Evolutionary conservation across 2,329 filamentous ascomycete genomes (phyloP).

Genomic region (Cladophialophora yegresii): DNA sequence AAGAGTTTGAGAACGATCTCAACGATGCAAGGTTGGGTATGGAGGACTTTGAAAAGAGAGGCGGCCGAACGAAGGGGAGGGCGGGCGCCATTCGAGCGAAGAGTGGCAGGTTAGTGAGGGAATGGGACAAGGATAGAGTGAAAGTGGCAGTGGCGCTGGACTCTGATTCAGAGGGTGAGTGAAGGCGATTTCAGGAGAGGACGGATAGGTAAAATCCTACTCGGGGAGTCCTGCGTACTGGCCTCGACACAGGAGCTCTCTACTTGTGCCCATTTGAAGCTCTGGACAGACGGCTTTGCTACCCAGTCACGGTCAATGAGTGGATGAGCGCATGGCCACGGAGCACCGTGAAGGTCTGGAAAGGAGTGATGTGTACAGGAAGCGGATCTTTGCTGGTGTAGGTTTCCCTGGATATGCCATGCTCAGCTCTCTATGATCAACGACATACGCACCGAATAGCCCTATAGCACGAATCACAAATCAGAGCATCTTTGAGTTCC

Average conservation of each 20-base stretch:
- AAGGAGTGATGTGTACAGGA: neutral
- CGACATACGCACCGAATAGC: neutral
- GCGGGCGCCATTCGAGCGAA: constrained; percentile 28
- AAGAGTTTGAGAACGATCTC: constrained; percentile 65
- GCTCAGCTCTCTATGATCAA: neutral
- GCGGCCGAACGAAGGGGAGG: constrained; percentile 30
- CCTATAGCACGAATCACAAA: neutral
- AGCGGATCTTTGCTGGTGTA: neutral
- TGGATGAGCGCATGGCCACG: neutral
- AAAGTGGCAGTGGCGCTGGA: constrained; percentile 13
- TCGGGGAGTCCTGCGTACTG: neutral
- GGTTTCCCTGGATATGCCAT: neutral
- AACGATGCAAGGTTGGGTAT: constrained; percentile 59
- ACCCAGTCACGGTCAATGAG: neutral
- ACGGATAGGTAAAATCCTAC: neutral
- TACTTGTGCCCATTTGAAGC: neutral
- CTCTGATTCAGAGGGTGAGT: constrained; percentile 24
- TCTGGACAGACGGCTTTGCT: neutral
- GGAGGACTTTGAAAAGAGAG: constrained; percentile 37
- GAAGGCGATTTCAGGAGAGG: neutral
- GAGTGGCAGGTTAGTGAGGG: constrained; percentile 17
- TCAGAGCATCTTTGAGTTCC: neutral
- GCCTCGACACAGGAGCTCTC: neutral
- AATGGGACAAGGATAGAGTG: constrained; percentile 20
- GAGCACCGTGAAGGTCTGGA: neutral